Evolutionary conservation across 2,329 filamentous ascomycete species (phyloP).

Genomic region (Fusarium secorum): DNA sequence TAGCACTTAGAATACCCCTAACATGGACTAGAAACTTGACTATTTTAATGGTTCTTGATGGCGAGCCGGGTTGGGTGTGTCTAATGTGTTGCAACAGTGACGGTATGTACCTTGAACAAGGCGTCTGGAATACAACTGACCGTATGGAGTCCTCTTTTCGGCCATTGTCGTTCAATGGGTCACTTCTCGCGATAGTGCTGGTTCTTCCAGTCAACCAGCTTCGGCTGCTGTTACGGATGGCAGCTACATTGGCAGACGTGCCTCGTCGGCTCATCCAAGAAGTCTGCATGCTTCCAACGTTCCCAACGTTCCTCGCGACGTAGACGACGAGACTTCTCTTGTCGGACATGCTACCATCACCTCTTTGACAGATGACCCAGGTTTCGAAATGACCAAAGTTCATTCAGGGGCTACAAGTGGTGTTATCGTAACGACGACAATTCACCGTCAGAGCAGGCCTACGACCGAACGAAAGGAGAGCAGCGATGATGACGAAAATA

Average conservation of each 20-base stretch:
- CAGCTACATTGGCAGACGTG: conserved; percentile 12
- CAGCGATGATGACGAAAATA: conserved; percentile 18
- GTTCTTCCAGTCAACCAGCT: conserved; percentile 39
- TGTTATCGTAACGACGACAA: conserved; percentile 51
- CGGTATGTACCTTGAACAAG: conserved; percentile 50
- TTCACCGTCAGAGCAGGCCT: conserved; percentile 47
- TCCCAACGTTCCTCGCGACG: conserved; percentile 27
- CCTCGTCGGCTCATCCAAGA: conserved; percentile 8
- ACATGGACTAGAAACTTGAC: conserved; percentile 60
- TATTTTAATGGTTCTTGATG: conserved; percentile 64
- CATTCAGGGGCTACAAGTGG: conserved; percentile 28
- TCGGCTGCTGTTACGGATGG: conserved; percentile 19
- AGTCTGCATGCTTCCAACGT: conserved; percentile 9
- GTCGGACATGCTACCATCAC: conserved; percentile 28
- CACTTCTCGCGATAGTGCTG: conserved; percentile 56
- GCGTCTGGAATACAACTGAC: not conserved
- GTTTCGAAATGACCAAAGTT: conserved; percentile 32
- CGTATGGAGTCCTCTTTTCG: conserved; percentile 62
- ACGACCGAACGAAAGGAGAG: conserved; percentile 7
- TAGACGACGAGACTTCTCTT: conserved; percentile 42
- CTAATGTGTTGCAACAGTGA: conserved; percentile 72
- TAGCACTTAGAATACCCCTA: not conserved
- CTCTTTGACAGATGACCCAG: conserved; percentile 30
- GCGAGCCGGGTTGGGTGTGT: conserved; percentile 71
- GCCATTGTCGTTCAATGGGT: conserved; percentile 70